Base-by-base conservation (phyloP, 441 rosid genomes). In the Arabidopsis hybrid region DNA sequence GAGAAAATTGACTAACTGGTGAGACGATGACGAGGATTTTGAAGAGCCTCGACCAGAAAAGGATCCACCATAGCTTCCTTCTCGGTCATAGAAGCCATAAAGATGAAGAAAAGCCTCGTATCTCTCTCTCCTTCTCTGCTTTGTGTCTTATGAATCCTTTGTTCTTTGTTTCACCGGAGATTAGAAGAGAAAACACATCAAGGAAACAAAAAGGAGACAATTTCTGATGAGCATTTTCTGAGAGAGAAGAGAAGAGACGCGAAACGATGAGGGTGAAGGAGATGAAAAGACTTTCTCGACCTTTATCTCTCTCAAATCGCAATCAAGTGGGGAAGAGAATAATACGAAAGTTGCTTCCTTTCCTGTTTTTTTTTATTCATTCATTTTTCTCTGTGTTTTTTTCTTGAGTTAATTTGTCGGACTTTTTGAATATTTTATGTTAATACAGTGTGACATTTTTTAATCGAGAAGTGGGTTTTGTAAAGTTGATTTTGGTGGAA, bases 41-140 rank as follows among this genome's bases (percentile, higher is more conserved):
- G 96, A 31, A 95, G 97, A 78, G 97, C 99, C 86, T 95, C 99
- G 51, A 92, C 86, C 71, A 95, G 72, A 83, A 95, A 95, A 69
- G 97, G 90, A 85, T 95, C 97, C 40, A 95, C 93, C 89, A 80
- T 81, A 51, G 90, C 83, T 74, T 89, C 96, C 81, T 84, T 87
- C 4, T 79, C 85, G 67, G 77, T 70, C 60, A 78, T 53, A 53
- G 63, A 43, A 34, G 73, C 77, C 73, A 84, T 1, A 21, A 21
- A 21, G 26, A 21, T 21, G 26, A 21, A 21, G 26, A 21, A 21
- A 21, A 21, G 26, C 26, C 26, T 21, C 26, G 26, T 21, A 21
- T 21, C 26, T 21, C 26, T 21, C 26, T 21, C 26, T 21, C 26
- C 64, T 73, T 10, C 52, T 60, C 49, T 42, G 52, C 7, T 34